These are phyloP conservation scores for Cochlearia excelsa DNA, from an alignment of 345 rosid genomes.

Conservation along the genomic window DNA sequence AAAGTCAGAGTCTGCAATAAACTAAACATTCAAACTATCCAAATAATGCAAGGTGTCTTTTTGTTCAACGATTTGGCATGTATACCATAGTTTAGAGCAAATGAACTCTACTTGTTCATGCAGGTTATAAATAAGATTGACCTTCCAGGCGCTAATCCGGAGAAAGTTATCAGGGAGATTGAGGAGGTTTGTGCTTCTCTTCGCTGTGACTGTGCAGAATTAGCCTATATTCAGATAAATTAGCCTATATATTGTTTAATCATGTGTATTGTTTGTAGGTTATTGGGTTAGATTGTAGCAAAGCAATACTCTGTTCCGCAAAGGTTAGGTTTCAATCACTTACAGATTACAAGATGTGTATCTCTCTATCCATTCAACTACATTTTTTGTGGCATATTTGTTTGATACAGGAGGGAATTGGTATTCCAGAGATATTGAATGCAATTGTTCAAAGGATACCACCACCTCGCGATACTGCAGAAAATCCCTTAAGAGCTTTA, in stretches of 20 bases:
- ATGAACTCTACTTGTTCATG: conserved; percentile 12
- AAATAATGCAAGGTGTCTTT: conserved; percentile 4
- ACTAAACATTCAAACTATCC: not conserved
- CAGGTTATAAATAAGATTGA: conserved; percentile 98
- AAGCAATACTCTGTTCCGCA: conserved; percentile 93
- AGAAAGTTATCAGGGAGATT: conserved; percentile 72
- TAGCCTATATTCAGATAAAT: conserved; percentile 16
- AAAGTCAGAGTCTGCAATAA: conserved; percentile 2
- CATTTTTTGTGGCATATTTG: conserved; percentile 16
- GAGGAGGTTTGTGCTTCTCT: conserved; percentile 80
- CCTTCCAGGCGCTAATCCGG: conserved; percentile 97
- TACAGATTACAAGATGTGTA: not conserved
- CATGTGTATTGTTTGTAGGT: conserved; percentile 45
- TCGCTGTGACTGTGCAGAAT: conserved; percentile 29
- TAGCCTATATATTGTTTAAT: conserved; percentile 17
- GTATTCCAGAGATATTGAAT: conserved; percentile 75
- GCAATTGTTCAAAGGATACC: conserved; percentile 81
- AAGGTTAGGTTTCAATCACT: conserved; percentile 57
- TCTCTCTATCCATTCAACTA: conserved; percentile 8
- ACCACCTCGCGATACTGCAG: conserved; percentile 65
- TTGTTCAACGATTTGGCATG: conserved; percentile 5
- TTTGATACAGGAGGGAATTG: conserved; percentile 76
- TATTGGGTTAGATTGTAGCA: conserved; percentile 91
- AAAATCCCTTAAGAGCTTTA: conserved; percentile 67
- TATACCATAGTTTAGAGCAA: conserved; percentile 16